These are phyloP conservation scores for Gynostemma pentaphyllum DNA, from an alignment of 306 rosid genomes.

Conservation along the genomic window DNA sequence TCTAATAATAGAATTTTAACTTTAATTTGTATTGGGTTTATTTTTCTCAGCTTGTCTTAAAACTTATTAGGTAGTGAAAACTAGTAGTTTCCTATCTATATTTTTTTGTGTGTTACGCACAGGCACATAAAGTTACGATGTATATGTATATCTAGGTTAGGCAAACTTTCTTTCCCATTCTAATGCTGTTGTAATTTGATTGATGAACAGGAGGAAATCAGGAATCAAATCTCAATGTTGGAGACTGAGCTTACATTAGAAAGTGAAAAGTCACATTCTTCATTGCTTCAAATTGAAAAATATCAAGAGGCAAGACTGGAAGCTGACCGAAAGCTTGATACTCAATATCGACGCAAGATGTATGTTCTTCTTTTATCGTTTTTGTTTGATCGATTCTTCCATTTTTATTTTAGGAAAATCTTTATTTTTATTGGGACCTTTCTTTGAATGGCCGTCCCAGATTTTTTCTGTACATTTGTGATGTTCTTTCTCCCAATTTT, in stretches of 20 bases:
- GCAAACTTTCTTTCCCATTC: not conserved
- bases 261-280: constrained; percentile 39
- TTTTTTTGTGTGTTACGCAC: too few relatives aligned
- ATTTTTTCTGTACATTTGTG: not conserved
- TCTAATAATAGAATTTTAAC: not conserved
- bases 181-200: not conserved
- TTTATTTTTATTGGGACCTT: not conserved
- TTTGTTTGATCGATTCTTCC: not conserved
- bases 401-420: not conserved
- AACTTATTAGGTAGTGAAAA: not conserved
- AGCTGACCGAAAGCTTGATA: constrained; percentile 60
- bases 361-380: constrained; percentile 28
- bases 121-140: not conserved
- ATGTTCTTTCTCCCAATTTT: not conserved
- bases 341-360: constrained; percentile 74
- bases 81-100: not conserved
- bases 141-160: not conserved
- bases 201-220: constrained; percentile 60
- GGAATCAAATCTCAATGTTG: constrained; percentile 48
- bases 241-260: constrained; percentile 48
- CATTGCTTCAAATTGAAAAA: constrained; percentile 48
- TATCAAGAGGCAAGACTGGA: constrained; percentile 71
- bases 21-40: not conserved
- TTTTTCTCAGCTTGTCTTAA: not conserved
- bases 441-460: not conserved